A percentile compares a stretch with the other conserved stretches of the same genome.
These are phyloP conservation scores for Linanthus parryae DNA, from an alignment of 148 eudicot genomes.

Conservation along the genomic window DNA sequence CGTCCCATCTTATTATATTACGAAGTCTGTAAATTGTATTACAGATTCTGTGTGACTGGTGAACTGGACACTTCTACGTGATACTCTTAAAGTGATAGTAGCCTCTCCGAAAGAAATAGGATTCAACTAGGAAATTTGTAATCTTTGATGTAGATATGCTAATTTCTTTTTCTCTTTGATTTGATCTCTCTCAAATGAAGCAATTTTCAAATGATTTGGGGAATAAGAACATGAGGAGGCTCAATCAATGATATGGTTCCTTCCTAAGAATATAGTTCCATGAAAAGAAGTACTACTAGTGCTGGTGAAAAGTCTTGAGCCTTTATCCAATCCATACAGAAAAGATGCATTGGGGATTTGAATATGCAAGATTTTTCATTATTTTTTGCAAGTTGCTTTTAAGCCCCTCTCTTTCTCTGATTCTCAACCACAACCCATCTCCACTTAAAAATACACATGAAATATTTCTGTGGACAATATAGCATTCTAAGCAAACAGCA, in stretches of 20 bases:
- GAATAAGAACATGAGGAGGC: constrained; percentile 2
- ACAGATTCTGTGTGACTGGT: no score
- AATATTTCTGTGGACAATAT: constrained; percentile 7
- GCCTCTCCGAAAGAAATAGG: no score
- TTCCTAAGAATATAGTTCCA: constrained; percentile 2
- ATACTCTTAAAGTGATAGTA: no score
- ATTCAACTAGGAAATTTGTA: no score
- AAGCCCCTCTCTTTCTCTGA: neutral
- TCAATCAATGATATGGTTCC: constrained; percentile 4
- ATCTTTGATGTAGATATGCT: no score
- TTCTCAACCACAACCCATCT: neutral
- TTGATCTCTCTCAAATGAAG: neutral
- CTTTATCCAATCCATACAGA: neutral
- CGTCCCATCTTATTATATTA: no score
- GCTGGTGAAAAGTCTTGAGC: neutral
- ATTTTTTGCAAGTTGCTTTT: constrained; percentile 6
- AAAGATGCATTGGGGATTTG: constrained; percentile 5
- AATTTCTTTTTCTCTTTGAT: neutral
- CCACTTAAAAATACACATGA: neutral
- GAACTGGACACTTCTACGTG: no score
- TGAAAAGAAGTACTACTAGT: no score
- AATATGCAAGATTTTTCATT: constrained; percentile 1
- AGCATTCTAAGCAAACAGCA: neutral
- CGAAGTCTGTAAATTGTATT: no score
- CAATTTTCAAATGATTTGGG: constrained; percentile 8